Evolutionary conservation across 1,139 yeast species (phyloP).

Genomic region (Trichomonascaceae sp.): DNA sequence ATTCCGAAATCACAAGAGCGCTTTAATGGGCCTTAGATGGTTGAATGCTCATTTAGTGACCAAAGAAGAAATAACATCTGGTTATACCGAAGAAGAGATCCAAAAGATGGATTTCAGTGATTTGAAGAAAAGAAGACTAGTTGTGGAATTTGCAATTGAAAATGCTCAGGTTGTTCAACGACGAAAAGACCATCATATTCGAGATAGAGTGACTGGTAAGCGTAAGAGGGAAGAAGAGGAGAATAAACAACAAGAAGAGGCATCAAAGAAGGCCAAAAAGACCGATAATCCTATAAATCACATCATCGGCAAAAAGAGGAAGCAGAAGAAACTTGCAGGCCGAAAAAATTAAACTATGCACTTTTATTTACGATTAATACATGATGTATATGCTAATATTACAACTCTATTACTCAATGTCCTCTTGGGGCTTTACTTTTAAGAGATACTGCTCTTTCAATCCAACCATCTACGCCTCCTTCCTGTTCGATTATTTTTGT

Average conservation of each 20-base stretch:
- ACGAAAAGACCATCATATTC: slow-evolving; percentile 52
- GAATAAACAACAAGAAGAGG: slow-evolving; percentile 29
- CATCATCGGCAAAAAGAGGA: slow-evolving; percentile 34
- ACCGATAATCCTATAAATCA: slow-evolving; percentile 23
- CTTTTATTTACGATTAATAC: slow-evolving; percentile 1
- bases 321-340: slow-evolving; percentile 19
- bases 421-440: slow-evolving; percentile 32
- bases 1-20: slow-evolving; percentile 85
- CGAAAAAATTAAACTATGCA: slow-evolving; percentile 5
- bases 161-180: slow-evolving; percentile 90
- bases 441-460: slow-evolving; percentile 42
- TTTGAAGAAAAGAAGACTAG: slow-evolving; percentile 60
- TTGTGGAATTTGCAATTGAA: slow-evolving; percentile 94
- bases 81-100: slow-evolving; percentile 62
- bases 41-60: slow-evolving; percentile 87
- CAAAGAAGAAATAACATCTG: slow-evolving; percentile 61
- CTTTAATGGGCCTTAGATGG: slow-evolving; percentile 97
- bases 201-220: slow-evolving; percentile 19
- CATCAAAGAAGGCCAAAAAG: slow-evolving; percentile 24
- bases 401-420: slow-evolving; percentile 24
- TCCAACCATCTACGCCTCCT: slow-evolving; percentile 92
- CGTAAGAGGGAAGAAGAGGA: slow-evolving; percentile 32
- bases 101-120: slow-evolving; percentile 42
- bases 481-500: slow-evolving; percentile 51
- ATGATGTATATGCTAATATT: slow-evolving; percentile 1